Evolutionary conservation across 306 rosid genomes (phyloP).

Genomic region (Mucuna pruriens): DNA sequence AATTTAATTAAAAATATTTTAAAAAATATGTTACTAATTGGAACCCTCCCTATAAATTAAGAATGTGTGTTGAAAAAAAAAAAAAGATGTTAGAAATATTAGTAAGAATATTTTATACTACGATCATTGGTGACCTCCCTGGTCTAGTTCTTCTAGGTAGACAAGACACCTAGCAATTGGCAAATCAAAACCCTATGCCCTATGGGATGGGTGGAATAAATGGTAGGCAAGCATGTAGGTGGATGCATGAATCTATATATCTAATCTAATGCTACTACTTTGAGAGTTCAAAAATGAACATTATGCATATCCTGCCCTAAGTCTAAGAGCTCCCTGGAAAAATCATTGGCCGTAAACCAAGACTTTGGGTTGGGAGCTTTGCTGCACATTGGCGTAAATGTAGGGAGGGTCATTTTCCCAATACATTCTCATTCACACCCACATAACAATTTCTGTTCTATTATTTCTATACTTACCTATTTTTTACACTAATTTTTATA

Average conservation of each 20-base stretch:
- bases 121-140: neutral
- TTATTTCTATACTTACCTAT: neutral
- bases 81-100: no score
- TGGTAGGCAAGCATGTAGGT: neutral
- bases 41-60: no score
- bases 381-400: neutral
- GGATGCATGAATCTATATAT: slow-evolving; percentile 33
- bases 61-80: no score
- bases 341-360: slow-evolving; percentile 27
- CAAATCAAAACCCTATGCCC: neutral
- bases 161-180: slow-evolving; percentile 14
- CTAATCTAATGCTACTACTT: neutral
- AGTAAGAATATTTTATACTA: neutral
- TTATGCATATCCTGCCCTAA: neutral
- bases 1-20: no score
- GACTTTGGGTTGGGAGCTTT: slow-evolving; percentile 29
- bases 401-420: neutral
- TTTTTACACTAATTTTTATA: neutral
- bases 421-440: neutral
- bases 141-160: neutral
- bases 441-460: neutral
- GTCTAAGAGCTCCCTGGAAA: neutral
- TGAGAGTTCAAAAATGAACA: neutral
- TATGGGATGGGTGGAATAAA: neutral
- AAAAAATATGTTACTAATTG: no score